phyloP scores from a whole-genome alignment of 768 basidiomycete species.

The Gelatoporia subvermispora region DNA sequence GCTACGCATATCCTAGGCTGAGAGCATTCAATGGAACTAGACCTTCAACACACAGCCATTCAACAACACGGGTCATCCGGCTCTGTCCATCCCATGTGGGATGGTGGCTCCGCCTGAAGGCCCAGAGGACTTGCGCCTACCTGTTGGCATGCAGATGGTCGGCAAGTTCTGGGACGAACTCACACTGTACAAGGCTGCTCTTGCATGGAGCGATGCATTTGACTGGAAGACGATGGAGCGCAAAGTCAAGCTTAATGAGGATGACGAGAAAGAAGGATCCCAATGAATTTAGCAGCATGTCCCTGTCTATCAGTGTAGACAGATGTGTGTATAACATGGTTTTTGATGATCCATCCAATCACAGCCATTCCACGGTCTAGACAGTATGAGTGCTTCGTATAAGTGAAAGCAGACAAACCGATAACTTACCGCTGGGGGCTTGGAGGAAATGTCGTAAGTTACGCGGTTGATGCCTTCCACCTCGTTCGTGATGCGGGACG shows the following conservation, averaged over 20 bases:
- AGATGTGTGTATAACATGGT: not conserved
- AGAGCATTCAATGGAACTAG: not conserved
- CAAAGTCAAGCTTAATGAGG: no score
- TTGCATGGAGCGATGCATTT: conserved; percentile 17
- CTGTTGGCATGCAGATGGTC: conserved; percentile 41
- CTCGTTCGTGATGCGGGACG: conserved; percentile 96
- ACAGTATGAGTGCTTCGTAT: not conserved
- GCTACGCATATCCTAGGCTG: not conserved
- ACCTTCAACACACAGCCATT: conserved; percentile 18
- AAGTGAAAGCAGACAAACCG: not conserved
- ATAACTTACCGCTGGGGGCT: conserved; percentile 81
- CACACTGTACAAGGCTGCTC: conserved; percentile 19
- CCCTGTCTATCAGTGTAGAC: not conserved
- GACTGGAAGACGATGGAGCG: conserved; percentile 13
- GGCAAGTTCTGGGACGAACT: conserved; percentile 22
- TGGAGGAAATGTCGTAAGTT: conserved; percentile 94
- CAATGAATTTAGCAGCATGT: not conserved
- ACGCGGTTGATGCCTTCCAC: conserved; percentile 95
- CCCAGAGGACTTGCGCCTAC: conserved; percentile 31
- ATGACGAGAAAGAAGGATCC: not conserved
- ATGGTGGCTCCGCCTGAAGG: conserved; percentile 31
- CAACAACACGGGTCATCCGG: conserved; percentile 37
- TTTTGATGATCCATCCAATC: not conserved
- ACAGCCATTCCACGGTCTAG: conserved; percentile 45
- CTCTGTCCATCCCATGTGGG: conserved; percentile 38